Evolutionary conservation across 371 early-diverging fungal species (phyloP).

Genomic region (Batkoa obscura): DNA sequence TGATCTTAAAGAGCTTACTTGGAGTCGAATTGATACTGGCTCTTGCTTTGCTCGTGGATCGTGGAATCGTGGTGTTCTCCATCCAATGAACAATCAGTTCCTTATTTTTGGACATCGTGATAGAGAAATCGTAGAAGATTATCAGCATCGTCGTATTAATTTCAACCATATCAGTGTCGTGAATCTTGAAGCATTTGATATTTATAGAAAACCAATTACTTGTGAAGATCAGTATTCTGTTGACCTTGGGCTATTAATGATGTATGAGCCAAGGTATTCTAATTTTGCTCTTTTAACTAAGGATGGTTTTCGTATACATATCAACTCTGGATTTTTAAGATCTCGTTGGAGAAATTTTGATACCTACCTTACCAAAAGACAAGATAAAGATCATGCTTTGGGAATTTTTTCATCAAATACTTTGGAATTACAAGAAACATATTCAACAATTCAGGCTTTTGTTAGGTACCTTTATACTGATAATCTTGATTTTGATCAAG

Average conservation of each 20-base stretch:
- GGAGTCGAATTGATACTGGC: constrained; percentile 51
- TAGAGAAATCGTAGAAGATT: constrained; percentile 47
- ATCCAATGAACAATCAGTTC: constrained; percentile 33
- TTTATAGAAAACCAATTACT: constrained; percentile 26
- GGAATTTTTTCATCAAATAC: constrained; percentile 22
- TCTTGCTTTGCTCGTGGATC: constrained; percentile 38
- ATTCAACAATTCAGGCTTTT: constrained; percentile 40
- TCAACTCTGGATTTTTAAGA: constrained; percentile 40
- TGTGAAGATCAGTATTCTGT: not conserved
- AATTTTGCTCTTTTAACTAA: not conserved
- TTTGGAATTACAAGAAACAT: constrained; percentile 17
- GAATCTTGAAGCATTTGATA: constrained; percentile 51
- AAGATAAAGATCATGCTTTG: constrained; percentile 14
- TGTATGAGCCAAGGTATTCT: constrained; percentile 4
- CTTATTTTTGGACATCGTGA: constrained; percentile 48
- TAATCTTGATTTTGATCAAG: constrained; percentile 42
- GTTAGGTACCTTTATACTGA: constrained; percentile 54
- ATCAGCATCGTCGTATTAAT: constrained; percentile 51
- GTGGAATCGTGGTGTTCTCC: constrained; percentile 55
- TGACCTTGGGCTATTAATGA: not conserved
- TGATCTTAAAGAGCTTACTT: constrained; percentile 34
- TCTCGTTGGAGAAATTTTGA: constrained; percentile 46
- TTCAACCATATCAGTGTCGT: constrained; percentile 49
- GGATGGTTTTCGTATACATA: constrained; percentile 18
- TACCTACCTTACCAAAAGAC: constrained; percentile 17